Conservation (phyloP, 1,284 basidiomycete species). For the Coriolopsis trogii region DNA sequence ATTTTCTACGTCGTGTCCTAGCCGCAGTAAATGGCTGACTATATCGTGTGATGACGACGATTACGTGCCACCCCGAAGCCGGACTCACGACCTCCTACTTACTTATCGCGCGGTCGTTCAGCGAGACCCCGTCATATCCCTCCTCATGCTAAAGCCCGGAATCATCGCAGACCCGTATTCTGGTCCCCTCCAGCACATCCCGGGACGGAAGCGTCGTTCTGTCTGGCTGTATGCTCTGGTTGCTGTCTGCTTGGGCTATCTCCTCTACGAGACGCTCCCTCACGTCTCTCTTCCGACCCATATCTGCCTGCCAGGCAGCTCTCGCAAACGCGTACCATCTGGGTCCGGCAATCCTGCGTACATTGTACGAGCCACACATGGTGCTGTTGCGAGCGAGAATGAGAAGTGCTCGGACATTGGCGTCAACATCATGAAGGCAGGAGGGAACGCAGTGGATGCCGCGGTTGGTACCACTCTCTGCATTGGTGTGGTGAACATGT, state of each 20-base stretch:
- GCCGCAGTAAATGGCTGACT: too few species aligned
- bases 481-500: conserved; percentile 87
- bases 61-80: neutral
- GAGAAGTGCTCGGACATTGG: conserved; percentile 84
- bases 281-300: neutral
- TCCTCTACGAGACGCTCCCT: neutral
- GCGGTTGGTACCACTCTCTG: conserved; percentile 83
- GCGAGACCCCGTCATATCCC: neutral
- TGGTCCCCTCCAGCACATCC: too few species aligned
- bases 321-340: conserved; percentile 21
- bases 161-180: conserved; percentile 13
- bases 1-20: too few species aligned
- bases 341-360: conserved; percentile 67
- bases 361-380: conserved; percentile 70
- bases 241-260: neutral
- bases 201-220: too few species aligned
- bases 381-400: conserved; percentile 90
- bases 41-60: neutral
- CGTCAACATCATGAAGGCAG: conserved; percentile 73
- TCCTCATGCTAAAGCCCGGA: conserved; percentile 20
- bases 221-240: neutral
- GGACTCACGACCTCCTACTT: neutral
- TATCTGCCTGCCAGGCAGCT: conserved; percentile 3
- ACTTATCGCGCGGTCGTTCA: neutral
- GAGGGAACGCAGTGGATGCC: conserved; percentile 92